These are phyloP conservation scores for Phytopythium boreale DNA, from an alignment of 352 stramenopile species.

Conservation along the genomic window DNA sequence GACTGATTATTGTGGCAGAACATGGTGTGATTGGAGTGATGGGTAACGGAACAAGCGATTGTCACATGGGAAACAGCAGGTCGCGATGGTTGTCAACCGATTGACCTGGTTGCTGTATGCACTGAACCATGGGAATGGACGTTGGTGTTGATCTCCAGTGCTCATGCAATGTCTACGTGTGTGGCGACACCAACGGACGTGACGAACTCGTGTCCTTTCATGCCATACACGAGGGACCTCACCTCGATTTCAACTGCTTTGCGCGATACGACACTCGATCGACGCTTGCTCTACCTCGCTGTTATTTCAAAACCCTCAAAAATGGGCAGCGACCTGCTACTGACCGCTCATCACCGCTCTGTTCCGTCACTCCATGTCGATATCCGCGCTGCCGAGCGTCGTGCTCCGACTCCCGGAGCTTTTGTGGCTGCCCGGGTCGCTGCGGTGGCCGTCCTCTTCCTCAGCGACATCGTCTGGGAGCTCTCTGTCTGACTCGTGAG, in stretches of 20 bases:
- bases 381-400: background rate
- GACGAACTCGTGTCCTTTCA: too few relatives aligned
- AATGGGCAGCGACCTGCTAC: background rate
- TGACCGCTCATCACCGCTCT: background rate
- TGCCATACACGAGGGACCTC: too few relatives aligned
- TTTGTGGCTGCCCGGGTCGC: constrained; percentile 6
- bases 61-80: too few relatives aligned
- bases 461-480: background rate
- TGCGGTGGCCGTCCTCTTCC: background rate
- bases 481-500: background rate
- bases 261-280: background rate
- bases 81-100: background rate
- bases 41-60: background rate
- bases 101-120: background rate
- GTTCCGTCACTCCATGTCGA: constrained; percentile 1
- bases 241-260: background rate
- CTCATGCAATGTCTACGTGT: background rate
- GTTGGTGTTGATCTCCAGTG: background rate
- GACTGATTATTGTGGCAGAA: background rate
- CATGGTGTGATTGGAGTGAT: background rate
- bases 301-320: background rate
- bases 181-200: background rate
- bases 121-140: background rate
- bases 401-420: constrained; percentile 4
- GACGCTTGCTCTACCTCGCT: background rate